phyloP scores from a whole-genome alignment of 306 rosid genomes.

The Ziziphus jujuba region DNA sequence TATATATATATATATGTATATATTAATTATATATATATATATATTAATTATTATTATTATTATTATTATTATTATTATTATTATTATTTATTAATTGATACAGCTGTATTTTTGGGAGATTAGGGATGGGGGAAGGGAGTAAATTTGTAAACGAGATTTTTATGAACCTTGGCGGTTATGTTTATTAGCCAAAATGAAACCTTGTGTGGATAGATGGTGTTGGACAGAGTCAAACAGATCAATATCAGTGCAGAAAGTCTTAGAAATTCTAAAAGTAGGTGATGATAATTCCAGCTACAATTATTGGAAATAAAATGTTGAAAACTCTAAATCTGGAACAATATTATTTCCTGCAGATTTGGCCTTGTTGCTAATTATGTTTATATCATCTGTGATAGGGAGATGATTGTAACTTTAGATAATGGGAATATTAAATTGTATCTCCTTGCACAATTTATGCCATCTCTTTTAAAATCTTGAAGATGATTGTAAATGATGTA shows the following conservation, averaged over 20 bases:
- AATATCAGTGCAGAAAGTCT: no score
- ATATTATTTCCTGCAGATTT: background rate
- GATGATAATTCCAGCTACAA: background rate
- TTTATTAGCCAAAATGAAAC: background rate
- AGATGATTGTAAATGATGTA: background rate
- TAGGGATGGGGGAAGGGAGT: no score
- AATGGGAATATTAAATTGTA: background rate
- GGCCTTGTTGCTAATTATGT: background rate
- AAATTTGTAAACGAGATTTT: background rate
- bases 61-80: no score
- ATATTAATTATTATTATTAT: no score
- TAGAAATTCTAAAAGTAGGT: no score
- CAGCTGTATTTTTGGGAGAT: no score
- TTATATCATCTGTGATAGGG: background rate
- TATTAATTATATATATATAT: no score
- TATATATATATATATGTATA: no score
- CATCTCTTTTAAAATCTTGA: background rate
- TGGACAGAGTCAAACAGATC: background rate
- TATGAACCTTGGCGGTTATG: background rate
- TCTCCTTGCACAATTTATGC: no score
- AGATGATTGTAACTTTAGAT: background rate
- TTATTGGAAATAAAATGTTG: no score
- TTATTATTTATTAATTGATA: no score
- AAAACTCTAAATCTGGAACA: background rate
- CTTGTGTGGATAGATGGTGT: background rate